Conservation (phyloP, 352 stramenopile genomes). For the Globisporangium perplexum region DNA sequence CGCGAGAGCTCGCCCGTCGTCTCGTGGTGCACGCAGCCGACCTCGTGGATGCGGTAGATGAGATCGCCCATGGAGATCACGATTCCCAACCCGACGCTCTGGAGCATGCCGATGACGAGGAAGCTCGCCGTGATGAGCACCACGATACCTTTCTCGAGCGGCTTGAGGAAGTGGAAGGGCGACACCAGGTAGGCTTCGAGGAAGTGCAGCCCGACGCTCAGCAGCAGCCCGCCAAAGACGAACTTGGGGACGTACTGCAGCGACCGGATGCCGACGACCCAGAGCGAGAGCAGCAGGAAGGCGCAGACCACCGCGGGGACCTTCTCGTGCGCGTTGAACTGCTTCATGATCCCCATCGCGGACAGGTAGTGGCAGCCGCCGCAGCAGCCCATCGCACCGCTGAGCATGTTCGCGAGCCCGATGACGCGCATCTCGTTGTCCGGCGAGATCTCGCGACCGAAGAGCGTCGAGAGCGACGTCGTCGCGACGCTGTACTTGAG, state of each 20-base stretch:
- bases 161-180: conserved; percentile 69
- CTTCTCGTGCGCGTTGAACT: conserved; percentile 76
- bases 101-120: conserved; percentile 64
- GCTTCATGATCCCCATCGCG: conserved; percentile 82
- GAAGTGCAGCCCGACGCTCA: conserved; percentile 76
- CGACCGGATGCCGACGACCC: conserved; percentile 55
- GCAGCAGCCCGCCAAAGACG: conserved; percentile 68
- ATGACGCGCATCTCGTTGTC: conserved; percentile 82
- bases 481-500: conserved; percentile 82
- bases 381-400: conserved; percentile 57
- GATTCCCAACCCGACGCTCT: conserved; percentile 63
- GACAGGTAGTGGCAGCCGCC: conserved; percentile 78
- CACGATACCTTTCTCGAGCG: conserved; percentile 54
- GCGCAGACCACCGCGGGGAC: conserved; percentile 68
- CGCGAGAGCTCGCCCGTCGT: conserved; percentile 56
- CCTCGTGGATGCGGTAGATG: conserved; percentile 72
- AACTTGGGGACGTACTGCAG: conserved; percentile 80
- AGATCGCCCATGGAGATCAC: conserved; percentile 79
- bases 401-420: conserved; percentile 64
- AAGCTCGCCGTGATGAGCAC: conserved; percentile 68
- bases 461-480: conserved; percentile 75
- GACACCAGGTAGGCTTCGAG: conserved; percentile 72
- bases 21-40: conserved; percentile 75
- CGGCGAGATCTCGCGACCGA: conserved; percentile 67
- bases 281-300: conserved; percentile 44